These are phyloP conservation scores for Jamesozyma rosinii DNA, from an alignment of 805 yeast species.

Conservation along the genomic window DNA sequence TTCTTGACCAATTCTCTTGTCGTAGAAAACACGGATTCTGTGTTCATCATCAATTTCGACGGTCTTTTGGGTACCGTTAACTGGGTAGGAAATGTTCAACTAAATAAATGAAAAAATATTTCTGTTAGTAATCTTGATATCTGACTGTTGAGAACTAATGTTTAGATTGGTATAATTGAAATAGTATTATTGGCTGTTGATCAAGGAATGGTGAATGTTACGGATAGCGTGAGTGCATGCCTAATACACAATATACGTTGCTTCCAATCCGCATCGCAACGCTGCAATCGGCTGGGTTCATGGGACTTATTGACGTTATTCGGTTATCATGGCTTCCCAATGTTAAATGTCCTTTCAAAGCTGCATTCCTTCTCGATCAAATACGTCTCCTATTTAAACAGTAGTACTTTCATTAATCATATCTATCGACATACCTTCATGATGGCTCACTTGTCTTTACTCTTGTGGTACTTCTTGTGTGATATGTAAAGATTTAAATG, in stretches of 20 bases:
- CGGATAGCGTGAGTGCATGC: too few species aligned
- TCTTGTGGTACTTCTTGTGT: not conserved
- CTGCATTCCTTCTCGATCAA: too few species aligned
- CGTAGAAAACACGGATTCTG: slow-evolving; percentile 96
- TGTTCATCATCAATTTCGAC: slow-evolving; percentile 98
- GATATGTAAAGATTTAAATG: not conserved
- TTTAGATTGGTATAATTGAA: not conserved
- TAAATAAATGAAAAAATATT: slow-evolving; percentile 23
- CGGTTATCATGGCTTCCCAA: too few species aligned
- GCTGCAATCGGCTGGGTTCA: too few species aligned
- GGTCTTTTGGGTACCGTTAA: slow-evolving; percentile 99
- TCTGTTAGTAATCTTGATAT: not conserved
- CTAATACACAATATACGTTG: too few species aligned
- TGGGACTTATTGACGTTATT: too few species aligned
- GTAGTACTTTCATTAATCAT: not conserved
- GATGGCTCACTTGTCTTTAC: slow-evolving; percentile 30
- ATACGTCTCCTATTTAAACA: not conserved
- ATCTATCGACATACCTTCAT: slow-evolving; percentile 32
- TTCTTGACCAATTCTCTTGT: slow-evolving; percentile 99
- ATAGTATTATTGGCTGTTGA: too few species aligned
- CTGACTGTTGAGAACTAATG: not conserved
- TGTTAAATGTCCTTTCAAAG: too few species aligned
- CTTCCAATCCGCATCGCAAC: too few species aligned
- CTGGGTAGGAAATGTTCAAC: slow-evolving; percentile 99
- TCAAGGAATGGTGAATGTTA: too few species aligned